phyloP scores from a whole-genome alignment of 208 protist species.

The Trypanosoma boissoni region DNA sequence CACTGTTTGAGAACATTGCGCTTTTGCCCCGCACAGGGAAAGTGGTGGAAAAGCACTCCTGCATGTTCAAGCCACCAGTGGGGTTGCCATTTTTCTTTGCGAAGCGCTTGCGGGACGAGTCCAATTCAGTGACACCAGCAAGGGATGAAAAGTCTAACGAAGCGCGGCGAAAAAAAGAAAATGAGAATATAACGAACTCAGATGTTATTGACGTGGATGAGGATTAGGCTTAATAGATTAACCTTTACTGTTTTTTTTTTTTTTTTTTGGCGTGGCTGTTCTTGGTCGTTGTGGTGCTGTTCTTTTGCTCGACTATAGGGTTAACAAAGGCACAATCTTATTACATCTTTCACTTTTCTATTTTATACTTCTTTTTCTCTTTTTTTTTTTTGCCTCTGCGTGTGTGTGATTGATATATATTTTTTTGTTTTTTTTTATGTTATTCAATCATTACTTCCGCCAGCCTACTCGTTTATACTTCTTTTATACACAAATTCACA shows the following conservation, averaged over 20 bases:
- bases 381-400: constrained; percentile 5
- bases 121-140: no score
- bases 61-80: constrained; percentile 63
- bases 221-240: no score
- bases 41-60: constrained; percentile 43
- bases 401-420: not conserved
- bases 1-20: constrained; percentile 34
- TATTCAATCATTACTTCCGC: constrained; percentile 1
- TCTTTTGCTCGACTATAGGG: no score
- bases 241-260: no score
- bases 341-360: not conserved
- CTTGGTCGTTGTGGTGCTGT: no score
- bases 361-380: not conserved
- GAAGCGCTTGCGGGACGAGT: constrained; percentile 16
- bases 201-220: no score
- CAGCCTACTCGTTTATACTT: no score
- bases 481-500: no score
- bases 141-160: not conserved
- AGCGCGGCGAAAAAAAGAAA: not conserved
- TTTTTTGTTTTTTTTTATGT: not conserved
- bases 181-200: not conserved
- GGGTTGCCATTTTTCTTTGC: constrained; percentile 52
- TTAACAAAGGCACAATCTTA: not conserved
- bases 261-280: no score
- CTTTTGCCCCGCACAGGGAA: constrained; percentile 36